Base-by-base conservation (phyloP, 2,329 filamentous ascomycete genomes). In the Trichoderma pleuroti region DNA sequence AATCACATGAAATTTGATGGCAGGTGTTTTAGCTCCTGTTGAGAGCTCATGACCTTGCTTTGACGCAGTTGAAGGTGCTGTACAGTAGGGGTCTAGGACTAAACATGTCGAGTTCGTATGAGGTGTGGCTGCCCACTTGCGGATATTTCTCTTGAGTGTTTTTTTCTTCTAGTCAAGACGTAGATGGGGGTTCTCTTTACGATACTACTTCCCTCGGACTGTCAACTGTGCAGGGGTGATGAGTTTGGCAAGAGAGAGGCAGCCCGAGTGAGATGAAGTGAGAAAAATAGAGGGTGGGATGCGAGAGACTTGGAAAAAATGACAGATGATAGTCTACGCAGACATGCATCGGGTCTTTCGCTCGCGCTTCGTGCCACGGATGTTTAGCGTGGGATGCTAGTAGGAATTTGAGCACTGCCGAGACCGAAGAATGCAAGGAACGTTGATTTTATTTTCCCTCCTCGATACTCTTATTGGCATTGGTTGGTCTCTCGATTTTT, bases 1-100 rank as follows among this genome's bases (percentile, higher is more conserved):
- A 60, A 68, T 68, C 65, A 68, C 65, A 68, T 68, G 65, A 61
- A 68, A 68, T 68, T 66, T 39, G 16, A 57, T 18, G 63, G 46
- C 49, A 26, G 63, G 49, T 42, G 34, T 39, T 18, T 5, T 30
- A 59, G 16, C n/a, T n/a, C 10, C 30, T n/a, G n/a, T n/a, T n/a
- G n/a, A n/a, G n/a, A n/a, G n/a, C 32, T 14, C 1, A 60, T 54
- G 62, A 32, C 46, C 26, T 64, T 52, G 46, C 9, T 14, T 32
- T 30, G 42, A 16, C 42, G 52, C 46, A 52, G 7, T 49, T 64
- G 7, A 7, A n/a, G 11, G 11, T 34, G 4, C 14, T 39, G 36
- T 39, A 39, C 6, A 16, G 42, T 11, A 49, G 42, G 42, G 42
- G n/a, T 21, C 46, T 4, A 24, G n/a, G 0, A 42, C 36, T 42